Conservation (phyloP, 2,329 filamentous ascomycete species). For the Phoma sp. region DNA sequence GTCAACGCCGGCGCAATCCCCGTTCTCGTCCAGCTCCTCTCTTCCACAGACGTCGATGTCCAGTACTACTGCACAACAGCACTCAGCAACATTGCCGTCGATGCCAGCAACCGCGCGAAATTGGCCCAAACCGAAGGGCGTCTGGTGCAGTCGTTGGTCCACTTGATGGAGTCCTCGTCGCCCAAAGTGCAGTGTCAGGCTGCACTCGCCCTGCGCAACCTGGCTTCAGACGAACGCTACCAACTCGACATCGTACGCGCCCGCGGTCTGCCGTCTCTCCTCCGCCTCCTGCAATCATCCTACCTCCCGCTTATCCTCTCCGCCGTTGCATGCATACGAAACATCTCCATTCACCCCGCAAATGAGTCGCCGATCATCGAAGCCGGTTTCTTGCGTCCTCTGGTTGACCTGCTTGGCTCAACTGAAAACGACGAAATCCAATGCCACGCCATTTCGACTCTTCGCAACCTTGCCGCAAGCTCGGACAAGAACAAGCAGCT, state of each 20-base stretch:
- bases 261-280: conserved; percentile 81
- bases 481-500: conserved; percentile 98
- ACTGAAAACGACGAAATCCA: conserved; percentile 99
- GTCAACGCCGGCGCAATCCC: conserved; percentile 98
- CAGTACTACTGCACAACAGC: conserved; percentile 99
- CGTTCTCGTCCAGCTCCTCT: conserved; percentile 92
- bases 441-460: conserved; percentile 96
- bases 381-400: conserved; percentile 89
- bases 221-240: conserved; percentile 98
- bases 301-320: conserved; percentile 96
- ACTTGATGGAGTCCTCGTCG: conserved; percentile 96
- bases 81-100: conserved; percentile 97
- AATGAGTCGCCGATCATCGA: conserved; percentile 99
- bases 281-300: conserved; percentile 90
- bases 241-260: conserved; percentile 96
- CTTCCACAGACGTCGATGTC: conserved; percentile 92
- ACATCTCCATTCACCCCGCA: conserved; percentile 96
- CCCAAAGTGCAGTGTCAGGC: conserved; percentile 96
- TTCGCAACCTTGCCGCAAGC: conserved; percentile 93
- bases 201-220: conserved; percentile 88
- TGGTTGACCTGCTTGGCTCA: conserved; percentile 92
- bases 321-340: conserved; percentile 96
- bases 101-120: conserved; percentile 87
- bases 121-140: conserved; percentile 89
- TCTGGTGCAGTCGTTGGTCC: conserved; percentile 90